Base-by-base conservation (phyloP, 495 filamentous ascomycete species). In the Aspergillus sclerotioniger region DNA sequence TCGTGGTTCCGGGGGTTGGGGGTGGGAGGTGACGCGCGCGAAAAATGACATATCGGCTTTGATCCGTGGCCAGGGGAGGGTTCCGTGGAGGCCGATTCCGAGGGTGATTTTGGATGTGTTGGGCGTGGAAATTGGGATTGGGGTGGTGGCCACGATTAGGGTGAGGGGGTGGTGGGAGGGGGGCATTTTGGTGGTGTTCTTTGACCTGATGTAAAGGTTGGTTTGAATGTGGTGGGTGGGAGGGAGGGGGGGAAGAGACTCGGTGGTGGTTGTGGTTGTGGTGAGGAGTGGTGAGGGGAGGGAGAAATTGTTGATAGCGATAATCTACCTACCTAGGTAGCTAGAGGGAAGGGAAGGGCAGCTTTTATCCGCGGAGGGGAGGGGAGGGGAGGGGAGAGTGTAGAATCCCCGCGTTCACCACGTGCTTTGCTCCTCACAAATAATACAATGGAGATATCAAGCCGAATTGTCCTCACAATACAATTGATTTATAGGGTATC, bases 11-110 rank as follows among this genome's bases (percentile, higher is more conserved):
- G 0, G 61, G 43, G 3, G 17, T 33, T 1, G 71, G 71, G 51
- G 78, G 54, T 12, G 87, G 58, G 90, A 90, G 4, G 94, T 97
- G 7, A 94, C 87, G 51, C 92, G 87, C 19, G 91, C 90, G 67
- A 98, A 98, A 75, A 96, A 96, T 37, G 81, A 83, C 90, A 98
- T 95, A 74, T 98, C 94, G 37, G 84, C 76, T 70, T 87, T 90
- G 13, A 98, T 84, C 21, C 84, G 83, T 0, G 87, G 91, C 94
- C 94, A 98, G 31, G 94, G 94, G 28, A 98, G 83, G 13, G 80
- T 81, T 56, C 90, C 90, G 51, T 81, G 80, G 56, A 81, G 80
- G 56, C 94, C 94, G 71, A 98, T 98, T 65, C 93, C 94, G 74
- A 96, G 90, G 60, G 78, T 79, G 39, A 29, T 59, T n/a, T 81